Percentiles rank a stretch among this genome's conserved stretches.
Evolutionary conservation across 768 basidiomycete species (phyloP).

Genomic region (Termitomyces sp.): DNA sequence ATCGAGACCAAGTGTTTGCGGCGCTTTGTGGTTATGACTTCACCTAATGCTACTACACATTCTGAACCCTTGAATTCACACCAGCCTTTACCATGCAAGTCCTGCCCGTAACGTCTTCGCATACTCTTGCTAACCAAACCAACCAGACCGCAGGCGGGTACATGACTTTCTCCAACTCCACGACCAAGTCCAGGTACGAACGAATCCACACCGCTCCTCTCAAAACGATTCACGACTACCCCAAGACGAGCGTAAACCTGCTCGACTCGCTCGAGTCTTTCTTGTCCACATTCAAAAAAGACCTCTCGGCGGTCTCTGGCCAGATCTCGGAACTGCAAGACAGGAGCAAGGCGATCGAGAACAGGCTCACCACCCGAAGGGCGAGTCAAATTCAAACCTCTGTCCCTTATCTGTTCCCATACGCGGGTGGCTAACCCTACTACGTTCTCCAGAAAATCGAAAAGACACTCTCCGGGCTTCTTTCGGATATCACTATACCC

Average conservation of each 20-base stretch:
- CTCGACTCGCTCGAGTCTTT: slow-evolving; percentile 88
- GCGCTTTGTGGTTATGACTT: neutral
- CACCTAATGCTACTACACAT: neutral
- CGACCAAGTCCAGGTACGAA: slow-evolving; percentile 79
- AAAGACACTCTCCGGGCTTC: slow-evolving; percentile 74
- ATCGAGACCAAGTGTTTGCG: too few relatives aligned
- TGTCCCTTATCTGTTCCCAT: too few relatives aligned
- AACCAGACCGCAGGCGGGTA: slow-evolving; percentile 32
- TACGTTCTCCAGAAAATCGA: slow-evolving; percentile 66
- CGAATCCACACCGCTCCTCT: neutral
- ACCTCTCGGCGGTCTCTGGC: slow-evolving; percentile 90
- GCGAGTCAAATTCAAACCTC: slow-evolving; percentile 38
- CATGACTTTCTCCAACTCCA: slow-evolving; percentile 84
- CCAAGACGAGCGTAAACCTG: slow-evolving; percentile 78
- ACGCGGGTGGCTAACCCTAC: neutral
- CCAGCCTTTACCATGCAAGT: slow-evolving; percentile 31
- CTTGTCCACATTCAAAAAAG: slow-evolving; percentile 91
- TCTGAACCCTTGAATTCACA: neutral
- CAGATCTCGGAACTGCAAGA: slow-evolving; percentile 94
- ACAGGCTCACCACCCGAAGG: slow-evolving; percentile 75
- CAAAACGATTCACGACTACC: too few relatives aligned
- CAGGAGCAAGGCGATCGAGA: slow-evolving; percentile 87
- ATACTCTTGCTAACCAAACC: neutral
- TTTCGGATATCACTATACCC: slow-evolving; percentile 78
- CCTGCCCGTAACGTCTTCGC: neutral